phyloP scores from a whole-genome alignment of 306 rosid genomes.

The Cyclanthera cordifolia region DNA sequence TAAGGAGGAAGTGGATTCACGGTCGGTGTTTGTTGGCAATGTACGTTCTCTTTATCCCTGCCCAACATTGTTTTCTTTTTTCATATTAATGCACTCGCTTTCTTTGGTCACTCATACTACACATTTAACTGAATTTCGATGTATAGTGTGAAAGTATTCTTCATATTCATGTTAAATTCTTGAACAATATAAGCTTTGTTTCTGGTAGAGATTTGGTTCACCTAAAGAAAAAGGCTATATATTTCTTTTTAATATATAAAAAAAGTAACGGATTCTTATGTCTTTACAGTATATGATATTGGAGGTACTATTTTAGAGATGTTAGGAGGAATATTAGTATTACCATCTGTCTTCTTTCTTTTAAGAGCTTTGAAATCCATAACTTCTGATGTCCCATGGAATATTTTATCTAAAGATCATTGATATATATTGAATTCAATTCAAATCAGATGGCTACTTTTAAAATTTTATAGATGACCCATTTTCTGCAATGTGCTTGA shows the following conservation, averaged over 20 bases:
- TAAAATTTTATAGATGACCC: neutral
- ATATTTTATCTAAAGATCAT: neutral
- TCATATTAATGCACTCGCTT: neutral
- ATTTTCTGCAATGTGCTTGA: conserved; percentile 1
- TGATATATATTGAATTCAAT: neutral
- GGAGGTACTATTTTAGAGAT: neutral
- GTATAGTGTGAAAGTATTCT: neutral
- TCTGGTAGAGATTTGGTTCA: neutral
- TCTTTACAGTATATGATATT: neutral
- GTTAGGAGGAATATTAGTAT: neutral
- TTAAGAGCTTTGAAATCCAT: neutral
- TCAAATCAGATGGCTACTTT: neutral
- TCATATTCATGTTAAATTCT: neutral
- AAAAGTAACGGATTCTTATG: neutral
- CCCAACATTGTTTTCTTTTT: neutral
- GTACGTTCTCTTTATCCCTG: conserved; percentile 31
- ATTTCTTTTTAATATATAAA: neutral
- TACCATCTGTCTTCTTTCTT: neutral
- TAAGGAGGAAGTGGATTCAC: conserved; percentile 68
- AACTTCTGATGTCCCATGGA: neutral
- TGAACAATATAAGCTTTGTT: neutral
- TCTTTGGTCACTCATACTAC: neutral
- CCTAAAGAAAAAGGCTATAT: neutral
- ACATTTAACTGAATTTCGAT: neutral
- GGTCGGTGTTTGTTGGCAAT: conserved; percentile 83